phyloP scores from a whole-genome alignment of 805 yeast species.

The Candida silvicultrix region DNA sequence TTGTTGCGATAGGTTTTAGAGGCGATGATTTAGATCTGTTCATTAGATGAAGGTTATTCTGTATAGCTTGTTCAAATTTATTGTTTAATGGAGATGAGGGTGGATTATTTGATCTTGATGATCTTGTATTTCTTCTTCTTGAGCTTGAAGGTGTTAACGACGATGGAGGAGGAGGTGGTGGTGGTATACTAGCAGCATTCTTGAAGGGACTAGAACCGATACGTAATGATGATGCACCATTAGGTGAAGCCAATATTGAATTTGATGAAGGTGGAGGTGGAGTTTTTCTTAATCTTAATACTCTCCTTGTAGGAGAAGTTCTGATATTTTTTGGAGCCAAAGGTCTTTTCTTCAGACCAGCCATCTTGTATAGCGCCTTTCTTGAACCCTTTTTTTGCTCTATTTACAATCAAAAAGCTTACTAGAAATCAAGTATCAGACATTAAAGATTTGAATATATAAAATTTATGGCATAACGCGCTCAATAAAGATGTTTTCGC shows the following conservation, averaged over 20 bases:
- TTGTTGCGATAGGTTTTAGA: constrained; percentile 3
- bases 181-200: background rate
- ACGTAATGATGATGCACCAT: background rate
- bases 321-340: background rate
- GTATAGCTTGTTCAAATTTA: background rate
- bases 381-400: too few species aligned
- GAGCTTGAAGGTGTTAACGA: background rate
- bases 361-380: background rate
- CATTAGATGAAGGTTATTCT: background rate
- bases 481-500: background rate
- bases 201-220: background rate
- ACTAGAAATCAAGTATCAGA: too few species aligned
- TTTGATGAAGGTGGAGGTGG: background rate
- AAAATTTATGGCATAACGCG: background rate
- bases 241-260: background rate
- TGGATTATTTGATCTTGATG: background rate
- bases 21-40: constrained; percentile 15
- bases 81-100: constrained; percentile 4
- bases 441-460: background rate
- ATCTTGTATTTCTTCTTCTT: background rate
- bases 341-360: background rate
- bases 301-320: background rate
- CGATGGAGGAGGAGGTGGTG: background rate
- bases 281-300: background rate
- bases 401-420: too few species aligned